These are phyloP conservation scores for Coelastrella sp. DNA, from an alignment of 139 green algal genomes.

Conservation along the genomic window DNA sequence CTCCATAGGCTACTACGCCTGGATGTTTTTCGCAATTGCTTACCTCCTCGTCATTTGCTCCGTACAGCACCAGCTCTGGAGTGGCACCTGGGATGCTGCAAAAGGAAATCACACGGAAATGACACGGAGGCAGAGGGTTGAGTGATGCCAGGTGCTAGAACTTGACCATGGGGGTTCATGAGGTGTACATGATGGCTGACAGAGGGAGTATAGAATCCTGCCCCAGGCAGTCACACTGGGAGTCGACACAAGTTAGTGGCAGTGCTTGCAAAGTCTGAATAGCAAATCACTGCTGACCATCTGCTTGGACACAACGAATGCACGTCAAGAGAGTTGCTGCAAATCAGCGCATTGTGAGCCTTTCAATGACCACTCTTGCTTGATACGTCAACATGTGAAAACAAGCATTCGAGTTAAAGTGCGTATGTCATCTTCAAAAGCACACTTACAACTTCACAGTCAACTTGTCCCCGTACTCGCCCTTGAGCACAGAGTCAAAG, in stretches of 20 bases:
- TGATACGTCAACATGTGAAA: not conserved
- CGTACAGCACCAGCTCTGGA: conserved; percentile 14
- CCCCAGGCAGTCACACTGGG: no score
- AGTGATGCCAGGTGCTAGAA: not conserved
- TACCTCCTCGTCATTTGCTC: conserved; percentile 10
- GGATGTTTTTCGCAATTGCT: not conserved
- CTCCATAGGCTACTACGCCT: not conserved
- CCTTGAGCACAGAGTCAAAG: conserved; percentile 11
- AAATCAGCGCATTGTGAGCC: no score
- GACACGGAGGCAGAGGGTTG: not conserved
- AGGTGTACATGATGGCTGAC: no score
- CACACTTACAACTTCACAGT: conserved; percentile 24
- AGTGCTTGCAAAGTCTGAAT: no score
- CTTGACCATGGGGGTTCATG: no score
- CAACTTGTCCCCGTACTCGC: conserved; percentile 17
- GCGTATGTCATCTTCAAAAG: not conserved
- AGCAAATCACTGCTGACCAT: no score
- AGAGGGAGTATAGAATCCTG: no score
- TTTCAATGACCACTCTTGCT: not conserved
- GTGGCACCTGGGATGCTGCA: conserved; percentile 20
- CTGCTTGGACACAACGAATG: no score
- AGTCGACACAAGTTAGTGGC: no score
- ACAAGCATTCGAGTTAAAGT: not conserved
- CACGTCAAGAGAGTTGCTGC: no score
- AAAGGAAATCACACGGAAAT: not conserved